Evolutionary conservation across 2,329 filamentous ascomycete genomes (phyloP), one percentile per base, ranked within the genome.

Genomic region (Cylindrodendrum hubeiense): DNA sequence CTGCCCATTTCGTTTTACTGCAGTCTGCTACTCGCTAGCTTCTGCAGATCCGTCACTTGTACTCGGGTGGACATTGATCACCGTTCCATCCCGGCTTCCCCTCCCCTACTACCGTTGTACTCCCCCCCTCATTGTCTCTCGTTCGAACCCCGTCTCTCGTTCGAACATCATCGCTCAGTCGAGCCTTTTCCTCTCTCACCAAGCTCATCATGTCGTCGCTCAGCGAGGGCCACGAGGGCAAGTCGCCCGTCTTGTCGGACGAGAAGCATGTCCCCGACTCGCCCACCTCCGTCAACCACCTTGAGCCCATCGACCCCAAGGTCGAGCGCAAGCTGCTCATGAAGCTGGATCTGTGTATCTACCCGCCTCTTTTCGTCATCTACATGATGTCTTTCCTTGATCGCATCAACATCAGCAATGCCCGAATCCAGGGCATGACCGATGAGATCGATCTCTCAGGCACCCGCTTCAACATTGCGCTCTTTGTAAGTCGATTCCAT

Each of bases 391-490:
- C 80, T 8, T 83, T 82, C 60, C 71, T 84, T 21, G 82, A 84
- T 50, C 79, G 82, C 34, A 81, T 78, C 67, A 84, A 84, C 67
- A 84, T 85, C 60, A 80, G 81, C 74, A 85, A 86, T 74, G 82
- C 83, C 9, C 75, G 78, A 52, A 83, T 85, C 59, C 77, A 82
- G 67, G 79, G 83, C 41, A 75, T 86, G 66, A 72, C 76, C 0
- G 70, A 76, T 26, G 83, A 85, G 15, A 76, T 86, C 2, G 71
- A 80, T 9, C 76, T 85, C 22, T 70, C 74, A 2, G 81, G 79
- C 5, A 80, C 79, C 56, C 77, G 80, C 24, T 85, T 81, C 72
- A 85, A 85, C 65, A 74, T 83, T 59, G 80, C 79, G 6, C 77
- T 84, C 3, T 80, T 76, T 63, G 68, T 79, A 74, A 55, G 70